A percentile compares a stretch with the other conserved stretches of the same genome.
phyloP scores from a whole-genome alignment of 495 filamentous ascomycete species.

The Aspergillus panamensis region DNA sequence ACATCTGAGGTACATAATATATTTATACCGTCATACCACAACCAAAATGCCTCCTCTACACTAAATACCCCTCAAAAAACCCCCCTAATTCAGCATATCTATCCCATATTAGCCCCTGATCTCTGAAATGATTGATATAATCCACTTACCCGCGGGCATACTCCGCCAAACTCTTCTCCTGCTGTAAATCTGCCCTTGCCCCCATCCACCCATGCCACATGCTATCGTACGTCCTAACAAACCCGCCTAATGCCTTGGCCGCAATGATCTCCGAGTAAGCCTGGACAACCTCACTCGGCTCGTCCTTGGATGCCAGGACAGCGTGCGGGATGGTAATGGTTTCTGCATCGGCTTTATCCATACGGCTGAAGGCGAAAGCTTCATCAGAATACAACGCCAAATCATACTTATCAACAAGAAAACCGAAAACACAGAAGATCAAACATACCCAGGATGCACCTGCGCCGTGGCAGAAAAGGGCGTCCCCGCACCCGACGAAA shows the following conservation, averaged over 20 bases:
- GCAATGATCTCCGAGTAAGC: slow-evolving; percentile 39
- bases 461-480: slow-evolving; percentile 48
- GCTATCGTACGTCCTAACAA: slow-evolving; percentile 49
- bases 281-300: slow-evolving; percentile 40
- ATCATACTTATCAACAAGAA: background rate
- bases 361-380: slow-evolving; percentile 21
- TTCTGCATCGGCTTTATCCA: slow-evolving; percentile 43
- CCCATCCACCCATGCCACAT: slow-evolving; percentile 66
- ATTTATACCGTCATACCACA: background rate
- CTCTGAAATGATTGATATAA: background rate
- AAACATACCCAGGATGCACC: slow-evolving; percentile 45
- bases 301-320: slow-evolving; percentile 51
- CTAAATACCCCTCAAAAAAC: slow-evolving; percentile 45
- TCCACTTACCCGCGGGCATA: slow-evolving; percentile 50
- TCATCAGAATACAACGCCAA: background rate
- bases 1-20: background rate
- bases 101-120: slow-evolving; percentile 2
- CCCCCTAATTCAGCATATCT: slow-evolving; percentile 42
- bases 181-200: slow-evolving; percentile 50
- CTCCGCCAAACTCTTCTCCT: slow-evolving; percentile 47
- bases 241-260: slow-evolving; percentile 33
- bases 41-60: background rate
- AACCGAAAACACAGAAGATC: background rate
- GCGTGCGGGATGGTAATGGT: slow-evolving; percentile 51
- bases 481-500: slow-evolving; percentile 37